Evolutionary conservation across 2,329 filamentous ascomycete genomes (phyloP), one percentile per base, ranked within the genome.

Genomic region (Aureobasidium sp.): DNA sequence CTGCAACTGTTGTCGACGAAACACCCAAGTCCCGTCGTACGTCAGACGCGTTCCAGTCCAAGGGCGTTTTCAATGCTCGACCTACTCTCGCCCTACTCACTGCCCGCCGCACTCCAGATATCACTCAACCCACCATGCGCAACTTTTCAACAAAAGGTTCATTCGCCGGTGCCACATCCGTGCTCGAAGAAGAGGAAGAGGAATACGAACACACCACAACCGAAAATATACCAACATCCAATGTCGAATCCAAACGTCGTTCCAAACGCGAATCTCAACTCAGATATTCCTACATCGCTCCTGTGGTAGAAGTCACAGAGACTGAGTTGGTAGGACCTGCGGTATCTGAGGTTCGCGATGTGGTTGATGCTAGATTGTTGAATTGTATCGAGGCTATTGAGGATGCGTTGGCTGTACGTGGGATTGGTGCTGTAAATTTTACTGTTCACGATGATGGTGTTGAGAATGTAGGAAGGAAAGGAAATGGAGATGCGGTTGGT

Each of bases 371-470:
- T 15, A 45, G 25, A 29, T 16, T 66, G 1, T n/a, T 66, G 64
- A 59, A 13, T 16, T 20, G 64, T 4, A 47, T 66, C 8, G 33
- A 31, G n/a, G 54, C 54, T 9, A 66, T 66, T 20, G 64, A 66
- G 23, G 45, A 53, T 1, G 54, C 54, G 7, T 31, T 66, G 25
- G 47, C 43, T 40, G 47, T 29, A 8, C 33, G 55, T 16, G 55
- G 55, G 2, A 66, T 66, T 27, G 54, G 31, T 6, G 55, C 64
- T 23, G 64, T 66, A 4, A 36, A 66, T 33, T 66, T 66, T 31
- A 36, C 64, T 18, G 48, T 66, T 27, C 54, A 64, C 27, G 60
- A 55, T 11, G 50, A 64, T 9, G 16, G 31, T 23, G 27, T n/a
- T n/a, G n/a, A 25, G 5, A n/a, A 1, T 11, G n/a, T n/a, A 13